Percentiles rank a stretch among this genome's conserved stretches.
Evolutionary conservation across 176 grass and related monocot genomes (phyloP).

Genomic region (Lolium perenne): DNA sequence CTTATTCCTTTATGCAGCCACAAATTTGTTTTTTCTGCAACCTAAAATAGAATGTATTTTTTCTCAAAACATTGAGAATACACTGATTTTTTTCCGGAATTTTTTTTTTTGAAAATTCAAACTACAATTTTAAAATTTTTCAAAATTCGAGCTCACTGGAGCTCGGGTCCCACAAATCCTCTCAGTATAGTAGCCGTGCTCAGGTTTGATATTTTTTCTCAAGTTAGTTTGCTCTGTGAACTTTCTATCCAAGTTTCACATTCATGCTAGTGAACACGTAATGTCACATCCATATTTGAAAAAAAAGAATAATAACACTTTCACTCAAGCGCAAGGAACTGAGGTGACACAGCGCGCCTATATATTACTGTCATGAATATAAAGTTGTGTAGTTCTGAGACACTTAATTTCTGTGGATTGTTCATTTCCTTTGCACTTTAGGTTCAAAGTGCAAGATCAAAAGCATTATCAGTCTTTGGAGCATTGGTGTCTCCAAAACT

Average conservation of each 20-base stretch:
- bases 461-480: constrained; percentile 73
- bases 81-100: too few species aligned
- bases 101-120: too few species aligned
- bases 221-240: neutral
- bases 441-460: constrained; percentile 76
- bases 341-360: neutral
- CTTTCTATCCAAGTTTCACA: neutral
- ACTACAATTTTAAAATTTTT: too few species aligned
- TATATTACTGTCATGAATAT: neutral
- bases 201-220: neutral
- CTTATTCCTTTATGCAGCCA: too few species aligned
- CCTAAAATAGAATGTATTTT: too few species aligned
- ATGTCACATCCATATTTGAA: neutral
- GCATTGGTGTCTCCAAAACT: constrained; percentile 84
- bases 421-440: constrained; percentile 39
- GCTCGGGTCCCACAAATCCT: too few species aligned
- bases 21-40: too few species aligned
- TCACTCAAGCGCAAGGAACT: neutral
- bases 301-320: neutral
- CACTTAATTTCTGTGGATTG: neutral
- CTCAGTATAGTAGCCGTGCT: neutral
- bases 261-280: neutral
- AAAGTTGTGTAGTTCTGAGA: neutral
- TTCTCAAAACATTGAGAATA: too few species aligned
- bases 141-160: too few species aligned